These are phyloP conservation scores for maize (Zea mays) DNA, from an alignment of 176 grass and related monocot genomes.

Conservation along the genomic window DNA sequence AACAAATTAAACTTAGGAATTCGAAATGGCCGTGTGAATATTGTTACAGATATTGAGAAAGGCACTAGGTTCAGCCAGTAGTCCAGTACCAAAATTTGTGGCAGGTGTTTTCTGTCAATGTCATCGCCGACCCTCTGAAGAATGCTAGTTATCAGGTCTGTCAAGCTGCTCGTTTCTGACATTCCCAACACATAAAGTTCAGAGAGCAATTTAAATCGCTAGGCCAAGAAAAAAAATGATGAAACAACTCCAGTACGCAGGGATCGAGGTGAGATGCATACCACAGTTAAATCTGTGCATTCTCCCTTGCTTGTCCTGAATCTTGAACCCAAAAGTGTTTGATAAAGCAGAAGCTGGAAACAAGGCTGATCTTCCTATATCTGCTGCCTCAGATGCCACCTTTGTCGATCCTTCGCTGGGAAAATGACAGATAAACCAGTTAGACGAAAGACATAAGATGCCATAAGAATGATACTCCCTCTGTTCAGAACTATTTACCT, in stretches of 20 bases:
- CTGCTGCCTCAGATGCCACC: conserved; percentile 70
- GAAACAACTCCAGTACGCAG: not conserved
- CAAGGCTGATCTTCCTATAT: conserved; percentile 61
- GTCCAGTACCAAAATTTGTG: conserved; percentile 85
- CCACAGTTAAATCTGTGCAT: conserved; percentile 99
- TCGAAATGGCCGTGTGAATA: not conserved
- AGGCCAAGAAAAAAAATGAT: not conserved
- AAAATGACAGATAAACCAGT: conserved; percentile 26
- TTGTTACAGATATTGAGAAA: not conserved
- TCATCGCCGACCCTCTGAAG: conserved; percentile 78
- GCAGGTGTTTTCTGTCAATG: conserved; percentile 82
- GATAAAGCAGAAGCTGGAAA: conserved; percentile 73
- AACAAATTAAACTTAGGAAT: conserved; percentile 12
- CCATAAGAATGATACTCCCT: conserved; percentile 19
- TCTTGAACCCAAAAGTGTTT: conserved; percentile 87
- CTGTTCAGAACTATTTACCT: not conserved
- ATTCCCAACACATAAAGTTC: conserved; percentile 32
- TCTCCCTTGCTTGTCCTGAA: conserved; percentile 89
- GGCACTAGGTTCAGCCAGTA: conserved; percentile 22
- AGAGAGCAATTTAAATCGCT: conserved; percentile 16
- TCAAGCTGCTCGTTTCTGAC: conserved; percentile 74
- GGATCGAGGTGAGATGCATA: conserved; percentile 39
- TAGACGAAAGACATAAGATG: conserved; percentile 5
- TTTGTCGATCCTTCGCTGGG: conserved; percentile 85
- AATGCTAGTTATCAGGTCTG: conserved; percentile 85